These are phyloP conservation scores for Takashimella koratensis DNA, from an alignment of 1,284 basidiomycete genomes.

Conservation along the genomic window DNA sequence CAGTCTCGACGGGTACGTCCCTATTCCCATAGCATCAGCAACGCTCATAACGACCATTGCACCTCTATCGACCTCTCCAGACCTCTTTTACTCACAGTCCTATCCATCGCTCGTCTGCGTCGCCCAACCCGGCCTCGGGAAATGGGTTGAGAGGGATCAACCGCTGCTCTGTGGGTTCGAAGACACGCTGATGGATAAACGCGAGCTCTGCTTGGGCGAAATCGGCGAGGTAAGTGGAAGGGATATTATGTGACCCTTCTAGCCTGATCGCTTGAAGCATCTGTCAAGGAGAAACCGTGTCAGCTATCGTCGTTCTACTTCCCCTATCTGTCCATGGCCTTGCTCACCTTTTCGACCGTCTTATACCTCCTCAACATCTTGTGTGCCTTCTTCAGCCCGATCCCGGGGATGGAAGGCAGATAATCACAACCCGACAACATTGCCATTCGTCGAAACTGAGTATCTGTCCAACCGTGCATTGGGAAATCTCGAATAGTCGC, in stretches of 20 bases:
- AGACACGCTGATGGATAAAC: constrained; percentile 92
- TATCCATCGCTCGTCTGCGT: constrained; percentile 66
- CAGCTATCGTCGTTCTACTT: constrained; percentile 12
- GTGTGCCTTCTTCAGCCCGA: constrained; percentile 96
- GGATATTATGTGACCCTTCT: constrained; percentile 82
- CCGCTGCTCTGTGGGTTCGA: constrained; percentile 63
- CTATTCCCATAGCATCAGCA: constrained; percentile 1
- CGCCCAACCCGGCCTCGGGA: constrained; percentile 55
- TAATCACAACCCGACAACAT: constrained; percentile 98
- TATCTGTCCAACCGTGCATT: constrained; percentile 81
- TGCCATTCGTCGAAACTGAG: constrained; percentile 89
- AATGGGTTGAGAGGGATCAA: constrained; percentile 68
- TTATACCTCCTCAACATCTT: constrained; percentile 75
- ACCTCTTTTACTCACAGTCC: constrained; percentile 73
- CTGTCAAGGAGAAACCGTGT: constrained; percentile 21
- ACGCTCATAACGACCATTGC: neutral
- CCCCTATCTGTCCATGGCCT: too few species aligned
- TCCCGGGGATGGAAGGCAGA: constrained; percentile 88
- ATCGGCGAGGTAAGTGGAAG: constrained; percentile 67
- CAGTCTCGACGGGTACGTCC: constrained; percentile 45
- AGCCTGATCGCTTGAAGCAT: constrained; percentile 68
- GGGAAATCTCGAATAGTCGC: constrained; percentile 69
- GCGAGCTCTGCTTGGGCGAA: constrained; percentile 78
- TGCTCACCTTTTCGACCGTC: constrained; percentile 71
- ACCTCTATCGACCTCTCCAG: too few species aligned